Evolutionary conservation across 176 grass and related monocot species (phyloP).

Genomic region (Cocos nucifera): DNA sequence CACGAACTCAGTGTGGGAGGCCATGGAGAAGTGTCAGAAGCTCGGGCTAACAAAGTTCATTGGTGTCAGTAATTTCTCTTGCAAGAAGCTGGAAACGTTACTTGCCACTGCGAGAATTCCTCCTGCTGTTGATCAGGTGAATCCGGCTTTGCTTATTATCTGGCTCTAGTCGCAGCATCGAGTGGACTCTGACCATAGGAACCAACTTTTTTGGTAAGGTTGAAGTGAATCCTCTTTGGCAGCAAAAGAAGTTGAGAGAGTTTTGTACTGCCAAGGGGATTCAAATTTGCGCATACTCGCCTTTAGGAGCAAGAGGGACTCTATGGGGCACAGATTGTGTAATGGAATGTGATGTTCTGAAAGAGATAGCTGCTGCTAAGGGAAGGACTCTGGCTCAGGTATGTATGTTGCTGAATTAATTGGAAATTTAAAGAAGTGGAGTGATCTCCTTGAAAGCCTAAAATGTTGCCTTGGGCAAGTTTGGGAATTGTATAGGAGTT

Average conservation of each 20-base stretch:
- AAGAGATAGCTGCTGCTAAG: slow-evolving; percentile 43
- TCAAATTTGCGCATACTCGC: slow-evolving; percentile 65
- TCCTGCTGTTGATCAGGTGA: slow-evolving; percentile 41
- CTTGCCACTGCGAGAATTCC: slow-evolving; percentile 38
- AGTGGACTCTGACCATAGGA: too few species aligned
- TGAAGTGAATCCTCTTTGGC: slow-evolving; percentile 67
- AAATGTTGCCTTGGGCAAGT: too few species aligned
- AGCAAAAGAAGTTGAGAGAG: slow-evolving; percentile 59
- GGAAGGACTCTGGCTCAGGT: slow-evolving; percentile 51
- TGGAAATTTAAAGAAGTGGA: too few species aligned
- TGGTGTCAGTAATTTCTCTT: slow-evolving; percentile 52
- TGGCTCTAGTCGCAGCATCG: too few species aligned
- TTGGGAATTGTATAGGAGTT: too few species aligned
- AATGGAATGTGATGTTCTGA: slow-evolving; percentile 36
- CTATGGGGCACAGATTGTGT: slow-evolving; percentile 58
- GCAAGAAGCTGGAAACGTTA: slow-evolving; percentile 36
- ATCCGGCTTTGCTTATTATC: background rate
- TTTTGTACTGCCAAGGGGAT: slow-evolving; percentile 47
- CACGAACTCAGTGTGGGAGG: slow-evolving; percentile 38
- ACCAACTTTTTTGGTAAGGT: slow-evolving; percentile 26
- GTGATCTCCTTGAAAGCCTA: too few species aligned
- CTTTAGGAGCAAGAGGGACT: slow-evolving; percentile 52
- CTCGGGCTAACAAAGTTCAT: slow-evolving; percentile 46
- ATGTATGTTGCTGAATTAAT: slow-evolving; percentile 3
- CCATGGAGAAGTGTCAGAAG: slow-evolving; percentile 55